Base-by-base conservation (phyloP, 2,329 filamentous ascomycete genomes). In the Paraphoma sp. region DNA sequence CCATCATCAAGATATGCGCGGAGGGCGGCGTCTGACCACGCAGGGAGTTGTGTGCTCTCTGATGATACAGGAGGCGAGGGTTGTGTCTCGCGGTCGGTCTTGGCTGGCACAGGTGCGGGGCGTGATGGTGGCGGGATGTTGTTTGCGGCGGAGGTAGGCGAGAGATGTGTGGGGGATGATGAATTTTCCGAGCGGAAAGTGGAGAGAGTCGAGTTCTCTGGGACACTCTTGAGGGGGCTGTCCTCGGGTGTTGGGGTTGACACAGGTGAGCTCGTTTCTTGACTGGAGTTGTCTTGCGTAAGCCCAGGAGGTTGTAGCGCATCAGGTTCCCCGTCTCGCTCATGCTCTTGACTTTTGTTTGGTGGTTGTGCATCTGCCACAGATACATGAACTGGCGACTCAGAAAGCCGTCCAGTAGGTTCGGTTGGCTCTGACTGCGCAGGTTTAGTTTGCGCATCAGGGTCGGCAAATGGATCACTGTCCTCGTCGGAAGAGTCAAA, bases 1-100 rank as follows among this genome's bases (percentile, higher is more conserved):
- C 92, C 88, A 65, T 95, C 92, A 64, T 98, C 94, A 69, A 98
- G 90, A 78, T 97, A 99, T 12, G 91, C 89, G 57, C 92, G 87
- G 29, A 99, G 84, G 67, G 88, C 91, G 53, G 87, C 84, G 75
- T 98, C 94, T 60, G 92, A 94, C 95, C 95, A 99, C 0, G 87
- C 86, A 28, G 88, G 84, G 17, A 84, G 83, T 14, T 82, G 81
- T 14, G 84, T 81, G 23, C 85, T 83, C 29, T 73, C 69, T 1
- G 73, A 73, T 0, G 70, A 76, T 17, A 58, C 54, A 12, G 69
- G 73, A 6, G 74, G 70, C 29, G 71, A 72, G 0, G 59, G 54
- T 38, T 67, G 50, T 44, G 53, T 45, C 48, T 47, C 18, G 33
- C 33, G 55, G 45, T 70, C 60, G 28, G 51, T 10, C 56, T 72